A percentile compares a stretch with the other conserved stretches of the same genome.
Conservation (phyloP, 345 rosid species). For the Populus tremula region DNA sequence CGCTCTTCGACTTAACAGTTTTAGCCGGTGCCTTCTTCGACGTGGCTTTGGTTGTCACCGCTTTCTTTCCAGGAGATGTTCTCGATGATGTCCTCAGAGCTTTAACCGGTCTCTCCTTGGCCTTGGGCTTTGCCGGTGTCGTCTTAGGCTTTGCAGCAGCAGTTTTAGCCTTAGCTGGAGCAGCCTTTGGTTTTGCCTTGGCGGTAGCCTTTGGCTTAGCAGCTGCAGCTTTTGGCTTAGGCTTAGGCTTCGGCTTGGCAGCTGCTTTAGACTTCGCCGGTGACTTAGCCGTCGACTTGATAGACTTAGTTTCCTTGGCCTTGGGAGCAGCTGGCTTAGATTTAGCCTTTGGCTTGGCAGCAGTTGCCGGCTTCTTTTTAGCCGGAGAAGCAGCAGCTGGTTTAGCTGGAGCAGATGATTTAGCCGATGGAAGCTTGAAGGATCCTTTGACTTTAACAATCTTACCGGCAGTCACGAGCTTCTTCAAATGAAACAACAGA, state of each 20-base stretch:
- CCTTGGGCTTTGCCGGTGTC: conserved; percentile 45
- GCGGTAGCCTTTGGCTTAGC: conserved; percentile 28
- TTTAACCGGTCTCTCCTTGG: conserved; percentile 60
- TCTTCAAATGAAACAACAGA: conserved; percentile 57
- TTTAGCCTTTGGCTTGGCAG: conserved; percentile 30
- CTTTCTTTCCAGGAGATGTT: conserved; percentile 59
- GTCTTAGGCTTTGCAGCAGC: conserved; percentile 37
- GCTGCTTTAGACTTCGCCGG: conserved; percentile 27
- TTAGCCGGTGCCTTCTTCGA: conserved; percentile 58
- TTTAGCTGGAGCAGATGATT: conserved; percentile 19
- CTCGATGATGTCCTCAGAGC: conserved; percentile 60
- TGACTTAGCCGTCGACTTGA: conserved; percentile 31
- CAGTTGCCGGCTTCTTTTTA: conserved; percentile 30
- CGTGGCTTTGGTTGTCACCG: conserved; percentile 32
- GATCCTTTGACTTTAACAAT: conserved; percentile 71
- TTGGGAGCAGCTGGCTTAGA: conserved; percentile 27
- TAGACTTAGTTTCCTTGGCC: conserved; percentile 28
- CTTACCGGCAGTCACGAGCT: conserved; percentile 61
- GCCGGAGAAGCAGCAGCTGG: conserved; percentile 13
- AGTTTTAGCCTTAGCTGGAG: conserved; percentile 32
- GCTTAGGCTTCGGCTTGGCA: conserved; percentile 29
- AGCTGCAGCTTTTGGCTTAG: conserved; percentile 47
- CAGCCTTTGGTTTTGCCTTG: conserved; percentile 14
- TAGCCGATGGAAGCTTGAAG: conserved; percentile 55
- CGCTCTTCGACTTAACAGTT: conserved; percentile 46